Conservation (phyloP, 192 early-diverging fungal species). For the Coemansia sp. region DNA sequence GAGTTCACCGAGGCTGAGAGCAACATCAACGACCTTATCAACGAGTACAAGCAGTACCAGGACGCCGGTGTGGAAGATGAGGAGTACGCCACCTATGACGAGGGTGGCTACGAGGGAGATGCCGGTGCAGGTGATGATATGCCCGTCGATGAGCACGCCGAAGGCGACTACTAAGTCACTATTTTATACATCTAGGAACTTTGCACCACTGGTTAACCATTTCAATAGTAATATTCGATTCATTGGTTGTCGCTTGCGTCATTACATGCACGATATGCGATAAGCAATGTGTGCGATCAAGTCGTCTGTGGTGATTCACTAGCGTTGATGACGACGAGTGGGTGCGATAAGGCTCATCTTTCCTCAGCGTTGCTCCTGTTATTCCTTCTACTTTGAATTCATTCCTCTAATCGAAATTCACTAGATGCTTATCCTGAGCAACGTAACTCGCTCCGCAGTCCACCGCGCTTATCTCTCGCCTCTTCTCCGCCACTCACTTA, state of each 20-base stretch:
- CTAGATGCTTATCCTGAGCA: neutral
- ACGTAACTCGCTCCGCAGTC: constrained; percentile 1
- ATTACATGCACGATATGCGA: neutral
- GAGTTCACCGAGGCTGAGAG: constrained; percentile 85
- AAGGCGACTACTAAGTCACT: constrained; percentile 13
- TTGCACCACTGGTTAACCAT: neutral
- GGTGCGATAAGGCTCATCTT: neutral
- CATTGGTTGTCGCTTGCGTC: neutral
- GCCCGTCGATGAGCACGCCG: constrained; percentile 5
- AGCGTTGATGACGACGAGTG: neutral
- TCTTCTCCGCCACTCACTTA: neutral
- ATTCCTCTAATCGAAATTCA: neutral
- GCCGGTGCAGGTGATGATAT: neutral
- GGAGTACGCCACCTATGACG: neutral
- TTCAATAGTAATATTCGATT: neutral
- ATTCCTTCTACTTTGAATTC: neutral
- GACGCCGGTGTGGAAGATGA: constrained; percentile 54
- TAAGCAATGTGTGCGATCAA: neutral
- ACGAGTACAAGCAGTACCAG: constrained; percentile 98
- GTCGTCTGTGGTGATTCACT: neutral
- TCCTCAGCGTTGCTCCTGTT: neutral
- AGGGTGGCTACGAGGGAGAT: constrained; percentile 12
- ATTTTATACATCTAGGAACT: neutral
- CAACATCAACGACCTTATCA: constrained; percentile 98
- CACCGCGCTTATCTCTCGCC: neutral